A percentile compares a stretch with the other conserved stretches of the same genome.
phyloP scores from a whole-genome alignment of 2,329 filamentous ascomycete genomes.

The Amauroascus niger region DNA sequence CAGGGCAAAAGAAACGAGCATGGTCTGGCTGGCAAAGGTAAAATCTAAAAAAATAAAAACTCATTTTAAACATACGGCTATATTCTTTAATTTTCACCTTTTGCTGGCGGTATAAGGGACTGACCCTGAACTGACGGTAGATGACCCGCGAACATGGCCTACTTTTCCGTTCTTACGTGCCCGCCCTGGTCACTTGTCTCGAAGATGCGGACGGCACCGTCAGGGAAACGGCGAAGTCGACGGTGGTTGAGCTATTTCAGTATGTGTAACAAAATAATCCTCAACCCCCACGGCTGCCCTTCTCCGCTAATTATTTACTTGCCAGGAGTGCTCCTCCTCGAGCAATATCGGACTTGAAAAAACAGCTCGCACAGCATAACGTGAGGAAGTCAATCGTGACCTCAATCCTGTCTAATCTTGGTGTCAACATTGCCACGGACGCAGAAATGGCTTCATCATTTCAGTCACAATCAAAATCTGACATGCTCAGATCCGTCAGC shows the following conservation, averaged over 20 bases:
- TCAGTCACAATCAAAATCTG: slow-evolving; percentile 18
- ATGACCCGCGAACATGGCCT: slow-evolving; percentile 74
- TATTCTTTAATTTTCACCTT: too few species aligned
- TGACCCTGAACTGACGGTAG: slow-evolving; percentile 33
- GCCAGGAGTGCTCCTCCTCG: slow-evolving; percentile 66
- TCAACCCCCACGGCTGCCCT: neutral
- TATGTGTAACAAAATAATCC: slow-evolving; percentile 37
- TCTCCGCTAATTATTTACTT: neutral
- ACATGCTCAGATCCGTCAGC: slow-evolving; percentile 20
- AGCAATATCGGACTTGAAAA: slow-evolving; percentile 82
- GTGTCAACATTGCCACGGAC: slow-evolving; percentile 38
- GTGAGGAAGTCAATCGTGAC: slow-evolving; percentile 78
- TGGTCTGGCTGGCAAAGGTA: slow-evolving; percentile 77
- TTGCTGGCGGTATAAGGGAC: neutral
- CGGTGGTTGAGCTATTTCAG: slow-evolving; percentile 80
- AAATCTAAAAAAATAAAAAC: too few species aligned
- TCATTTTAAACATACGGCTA: too few species aligned
- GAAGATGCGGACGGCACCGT: slow-evolving; percentile 86
- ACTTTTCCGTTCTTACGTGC: slow-evolving; percentile 74
- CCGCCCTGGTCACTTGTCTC: slow-evolving; percentile 70
- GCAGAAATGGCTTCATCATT: slow-evolving; percentile 20
- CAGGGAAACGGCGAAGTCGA: slow-evolving; percentile 70
- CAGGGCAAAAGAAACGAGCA: slow-evolving; percentile 70
- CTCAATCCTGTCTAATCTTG: slow-evolving; percentile 67
- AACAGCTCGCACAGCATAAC: slow-evolving; percentile 71